These are phyloP conservation scores for Hordeum marinum DNA, from an alignment of 176 grass and related monocot genomes.

Conservation along the genomic window DNA sequence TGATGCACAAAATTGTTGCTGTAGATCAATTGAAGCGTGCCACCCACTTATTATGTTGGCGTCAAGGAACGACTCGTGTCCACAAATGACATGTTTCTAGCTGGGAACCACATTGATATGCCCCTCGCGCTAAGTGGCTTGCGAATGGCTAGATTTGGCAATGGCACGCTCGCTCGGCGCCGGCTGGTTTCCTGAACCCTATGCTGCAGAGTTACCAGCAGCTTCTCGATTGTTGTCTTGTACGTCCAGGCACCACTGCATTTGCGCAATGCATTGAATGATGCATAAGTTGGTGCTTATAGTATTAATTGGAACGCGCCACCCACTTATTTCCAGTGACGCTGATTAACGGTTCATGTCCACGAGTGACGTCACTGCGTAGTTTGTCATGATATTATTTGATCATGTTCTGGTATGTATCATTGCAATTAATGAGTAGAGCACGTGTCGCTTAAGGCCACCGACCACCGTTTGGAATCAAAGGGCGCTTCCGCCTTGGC, in stretches of 20 bases:
- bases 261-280: background rate
- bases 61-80: background rate
- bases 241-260: too few species aligned
- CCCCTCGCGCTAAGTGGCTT: background rate
- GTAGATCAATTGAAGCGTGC: background rate
- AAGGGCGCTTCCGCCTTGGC: too few species aligned
- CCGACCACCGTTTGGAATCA: too few species aligned
- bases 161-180: background rate
- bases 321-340: background rate
- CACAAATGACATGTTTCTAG: background rate
- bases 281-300: background rate
- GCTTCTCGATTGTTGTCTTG: background rate
- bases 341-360: background rate
- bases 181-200: background rate
- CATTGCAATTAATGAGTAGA: background rate
- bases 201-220: background rate
- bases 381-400: background rate
- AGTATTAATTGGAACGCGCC: background rate
- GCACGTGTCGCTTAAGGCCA: background rate
- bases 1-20: background rate
- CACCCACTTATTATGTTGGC: background rate
- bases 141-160: background rate
- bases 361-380: background rate
- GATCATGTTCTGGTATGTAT: background rate
- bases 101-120: background rate